A percentile compares a stretch with the other conserved stretches of the same genome.
phyloP scores from a whole-genome alignment of 2,329 filamentous ascomycete species.

The Alternaria arborescens region DNA sequence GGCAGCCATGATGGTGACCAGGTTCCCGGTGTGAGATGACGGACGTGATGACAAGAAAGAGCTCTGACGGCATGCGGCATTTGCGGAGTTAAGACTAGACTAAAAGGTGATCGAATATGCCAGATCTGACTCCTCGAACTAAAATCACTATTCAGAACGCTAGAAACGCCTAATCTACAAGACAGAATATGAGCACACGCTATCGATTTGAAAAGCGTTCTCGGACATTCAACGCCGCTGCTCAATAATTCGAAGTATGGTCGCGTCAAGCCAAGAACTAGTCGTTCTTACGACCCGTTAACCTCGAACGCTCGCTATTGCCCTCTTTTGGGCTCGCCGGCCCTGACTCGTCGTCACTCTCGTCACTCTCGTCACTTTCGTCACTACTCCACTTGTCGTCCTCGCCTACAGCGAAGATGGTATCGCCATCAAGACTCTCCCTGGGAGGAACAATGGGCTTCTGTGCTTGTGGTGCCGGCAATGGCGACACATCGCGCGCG shows the following conservation, averaged over 20 bases:
- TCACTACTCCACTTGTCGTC: constrained; percentile 87
- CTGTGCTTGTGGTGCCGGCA: constrained; percentile 62
- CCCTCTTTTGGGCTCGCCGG: constrained; percentile 61
- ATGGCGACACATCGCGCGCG: constrained; percentile 55
- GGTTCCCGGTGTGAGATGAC: background rate
- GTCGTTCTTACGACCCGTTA: constrained; percentile 48
- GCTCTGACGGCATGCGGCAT: constrained; percentile 23
- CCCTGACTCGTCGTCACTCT: constrained; percentile 52
- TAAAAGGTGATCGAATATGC: background rate
- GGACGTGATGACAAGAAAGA: background rate
- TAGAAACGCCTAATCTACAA: constrained; percentile 12
- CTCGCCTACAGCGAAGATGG: constrained; percentile 90
- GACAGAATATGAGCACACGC: constrained; percentile 7
- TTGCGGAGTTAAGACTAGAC: constrained; percentile 25
- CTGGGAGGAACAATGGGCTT: constrained; percentile 61
- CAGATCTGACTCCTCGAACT: background rate
- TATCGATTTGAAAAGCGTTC: constrained; percentile 9
- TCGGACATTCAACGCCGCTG: constrained; percentile 21
- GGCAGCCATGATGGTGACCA: constrained; percentile 23
- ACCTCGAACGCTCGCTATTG: constrained; percentile 41
- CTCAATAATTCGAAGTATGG: constrained; percentile 8
- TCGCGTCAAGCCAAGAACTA: constrained; percentile 22
- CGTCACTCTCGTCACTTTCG: constrained; percentile 13
- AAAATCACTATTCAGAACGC: constrained; percentile 12
- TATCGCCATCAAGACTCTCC: constrained; percentile 83